These are phyloP conservation scores for Blepharisma undulans DNA, from an alignment of 169 alveolate species.

Conservation along the genomic window DNA sequence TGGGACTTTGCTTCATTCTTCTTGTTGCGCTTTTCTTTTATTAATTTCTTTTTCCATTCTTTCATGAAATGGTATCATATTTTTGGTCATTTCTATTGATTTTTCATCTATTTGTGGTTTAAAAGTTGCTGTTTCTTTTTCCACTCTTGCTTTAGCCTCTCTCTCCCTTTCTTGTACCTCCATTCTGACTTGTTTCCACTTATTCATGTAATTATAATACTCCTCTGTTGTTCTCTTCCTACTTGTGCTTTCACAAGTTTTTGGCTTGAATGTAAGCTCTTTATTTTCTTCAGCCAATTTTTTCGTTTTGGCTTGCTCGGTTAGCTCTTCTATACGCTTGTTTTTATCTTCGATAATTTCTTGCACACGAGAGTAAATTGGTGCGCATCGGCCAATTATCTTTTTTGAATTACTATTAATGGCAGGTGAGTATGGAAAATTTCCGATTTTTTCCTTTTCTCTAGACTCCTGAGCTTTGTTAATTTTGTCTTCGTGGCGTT, in stretches of 20 bases:
- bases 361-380: not conserved
- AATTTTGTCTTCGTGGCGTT: not conserved
- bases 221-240: not conserved
- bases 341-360: not conserved
- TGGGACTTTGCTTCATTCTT: not conserved
- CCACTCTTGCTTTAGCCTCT: not conserved
- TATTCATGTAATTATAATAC: not conserved
- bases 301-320: not conserved
- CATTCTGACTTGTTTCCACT: not conserved
- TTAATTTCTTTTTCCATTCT: slow-evolving; percentile 9
- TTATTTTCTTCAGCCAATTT: not conserved
- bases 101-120: slow-evolving; percentile 5
- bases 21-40: not conserved
- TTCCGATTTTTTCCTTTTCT: not conserved
- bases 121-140: not conserved
- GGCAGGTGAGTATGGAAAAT: not conserved
- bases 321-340: not conserved
- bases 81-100: not conserved
- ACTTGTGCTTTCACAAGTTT: not conserved
- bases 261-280: slow-evolving; percentile 32
- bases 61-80: not conserved
- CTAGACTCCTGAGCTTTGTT: not conserved
- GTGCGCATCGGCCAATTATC: not conserved
- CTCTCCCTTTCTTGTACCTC: not conserved
- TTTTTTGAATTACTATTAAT: not conserved